A percentile compares a stretch with the other conserved stretches of the same genome.
These are phyloP conservation scores for Spencermartinsiella ligniputridi DNA, from an alignment of 1,139 yeast species.

Conservation along the genomic window DNA sequence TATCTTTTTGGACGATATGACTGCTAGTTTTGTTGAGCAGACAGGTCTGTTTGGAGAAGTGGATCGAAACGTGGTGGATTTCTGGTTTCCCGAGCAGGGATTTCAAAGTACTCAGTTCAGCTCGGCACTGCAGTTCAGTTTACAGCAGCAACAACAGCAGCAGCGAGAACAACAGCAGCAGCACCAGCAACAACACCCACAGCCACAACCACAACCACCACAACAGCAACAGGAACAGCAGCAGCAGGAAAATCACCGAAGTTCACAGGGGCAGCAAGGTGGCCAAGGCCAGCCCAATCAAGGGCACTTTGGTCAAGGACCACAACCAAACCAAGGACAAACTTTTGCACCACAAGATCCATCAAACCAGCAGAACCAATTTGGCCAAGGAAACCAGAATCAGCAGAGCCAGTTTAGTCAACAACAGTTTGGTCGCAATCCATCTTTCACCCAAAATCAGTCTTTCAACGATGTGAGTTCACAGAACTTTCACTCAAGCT, in stretches of 20 bases:
- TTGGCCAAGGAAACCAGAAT: too few relatives aligned
- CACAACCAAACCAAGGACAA: too few relatives aligned
- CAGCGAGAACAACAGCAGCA: neutral
- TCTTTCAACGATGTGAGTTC: too few relatives aligned
- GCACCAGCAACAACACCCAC: neutral
- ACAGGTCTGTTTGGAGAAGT: conserved; percentile 25
- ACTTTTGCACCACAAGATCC: too few relatives aligned
- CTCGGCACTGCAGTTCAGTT: neutral
- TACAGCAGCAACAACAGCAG: neutral
- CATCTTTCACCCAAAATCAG: too few relatives aligned
- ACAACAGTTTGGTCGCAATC: too few relatives aligned
- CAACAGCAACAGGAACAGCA: neutral
- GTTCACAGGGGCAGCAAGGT: too few relatives aligned
- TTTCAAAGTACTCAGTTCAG: neutral
- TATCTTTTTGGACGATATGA: conserved; percentile 16
- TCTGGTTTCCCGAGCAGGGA: conserved; percentile 18
- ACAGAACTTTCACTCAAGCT: neutral
- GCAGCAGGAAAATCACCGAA: too few relatives aligned
- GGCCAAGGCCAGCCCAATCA: too few relatives aligned
- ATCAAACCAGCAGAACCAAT: too few relatives aligned
- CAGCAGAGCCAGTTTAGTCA: too few relatives aligned
- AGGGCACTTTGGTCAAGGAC: neutral
- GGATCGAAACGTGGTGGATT: conserved; percentile 19
- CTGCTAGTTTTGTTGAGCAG: conserved; percentile 22
- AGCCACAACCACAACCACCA: neutral